A percentile compares a stretch with the other conserved stretches of the same genome.
Evolutionary conservation across 2,329 filamentous ascomycete genomes (phyloP).

Genomic region (Trichoderma asperellum): DNA sequence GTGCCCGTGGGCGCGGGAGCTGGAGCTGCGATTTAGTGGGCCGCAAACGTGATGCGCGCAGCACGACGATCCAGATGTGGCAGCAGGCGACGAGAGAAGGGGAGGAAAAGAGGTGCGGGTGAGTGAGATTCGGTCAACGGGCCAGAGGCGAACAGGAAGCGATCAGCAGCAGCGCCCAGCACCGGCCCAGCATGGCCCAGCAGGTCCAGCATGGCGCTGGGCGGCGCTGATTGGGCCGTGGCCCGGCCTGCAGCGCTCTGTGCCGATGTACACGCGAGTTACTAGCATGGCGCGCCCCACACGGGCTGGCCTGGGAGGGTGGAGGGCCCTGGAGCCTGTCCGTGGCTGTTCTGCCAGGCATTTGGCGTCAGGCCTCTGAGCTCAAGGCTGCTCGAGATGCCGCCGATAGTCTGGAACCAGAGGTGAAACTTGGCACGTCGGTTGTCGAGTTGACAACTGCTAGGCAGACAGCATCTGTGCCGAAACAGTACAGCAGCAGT

Average conservation of each 20-base stretch:
- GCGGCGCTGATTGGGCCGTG: conserved; percentile 19
- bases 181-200: conserved; percentile 4
- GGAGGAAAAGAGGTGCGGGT: conserved; percentile 5
- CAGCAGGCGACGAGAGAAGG: background rate
- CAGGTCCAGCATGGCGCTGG: conserved; percentile 25
- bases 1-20: background rate
- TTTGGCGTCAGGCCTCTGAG: background rate
- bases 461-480: background rate
- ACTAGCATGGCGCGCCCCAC: background rate
- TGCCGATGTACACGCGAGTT: conserved; percentile 4
- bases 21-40: conserved; percentile 17
- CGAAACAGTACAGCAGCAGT: background rate
- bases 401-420: background rate
- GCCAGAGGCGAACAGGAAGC: conserved; percentile 26
- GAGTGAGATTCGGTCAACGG: conserved; percentile 23
- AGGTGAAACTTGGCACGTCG: no score
- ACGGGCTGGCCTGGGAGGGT: background rate
- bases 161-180: conserved; percentile 16
- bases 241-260: background rate
- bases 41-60: conserved; percentile 9
- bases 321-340: conserved; percentile 3
- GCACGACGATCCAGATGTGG: conserved; percentile 13
- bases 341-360: background rate
- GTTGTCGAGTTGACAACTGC: background rate
- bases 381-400: background rate